Conservation (phyloP, 2,329 filamentous ascomycete species). For the Cladobotryum protrusum region DNA sequence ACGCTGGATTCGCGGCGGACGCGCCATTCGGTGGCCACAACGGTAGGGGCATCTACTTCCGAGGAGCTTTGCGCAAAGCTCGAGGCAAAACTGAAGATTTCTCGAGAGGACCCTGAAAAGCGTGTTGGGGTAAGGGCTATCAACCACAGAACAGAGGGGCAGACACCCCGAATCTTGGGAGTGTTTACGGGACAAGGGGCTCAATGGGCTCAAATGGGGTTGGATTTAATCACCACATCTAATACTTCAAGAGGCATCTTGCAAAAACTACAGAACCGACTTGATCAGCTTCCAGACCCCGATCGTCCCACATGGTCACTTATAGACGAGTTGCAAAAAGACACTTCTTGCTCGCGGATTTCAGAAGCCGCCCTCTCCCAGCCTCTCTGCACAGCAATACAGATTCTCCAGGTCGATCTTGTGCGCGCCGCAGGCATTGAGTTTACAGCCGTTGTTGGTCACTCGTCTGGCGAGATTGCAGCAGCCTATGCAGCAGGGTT, state of each 20-base stretch:
- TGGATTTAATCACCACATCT: not conserved
- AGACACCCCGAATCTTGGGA: not conserved
- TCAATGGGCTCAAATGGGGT: slow-evolving; percentile 5
- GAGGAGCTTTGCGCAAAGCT: not conserved
- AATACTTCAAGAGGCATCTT: not conserved
- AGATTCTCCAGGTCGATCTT: slow-evolving; percentile 23
- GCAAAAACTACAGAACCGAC: not conserved
- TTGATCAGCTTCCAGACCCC: not conserved
- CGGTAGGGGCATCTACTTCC: not conserved
- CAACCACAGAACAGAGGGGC: too few species aligned
- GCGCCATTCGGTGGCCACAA: not conserved
- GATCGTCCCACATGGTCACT: slow-evolving; percentile 4
- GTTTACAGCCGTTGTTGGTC: slow-evolving; percentile 35
- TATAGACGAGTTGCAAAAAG: slow-evolving; percentile 1
- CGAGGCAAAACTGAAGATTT: not conserved
- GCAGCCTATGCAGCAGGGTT: slow-evolving; percentile 44
- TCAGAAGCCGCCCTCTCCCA: slow-evolving; percentile 23
- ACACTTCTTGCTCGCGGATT: not conserved
- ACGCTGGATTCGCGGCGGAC: not conserved
- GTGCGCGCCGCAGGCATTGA: slow-evolving; percentile 23
- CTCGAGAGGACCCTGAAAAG: not conserved
- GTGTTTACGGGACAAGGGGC: slow-evolving; percentile 8
- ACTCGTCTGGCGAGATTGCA: slow-evolving; percentile 45
- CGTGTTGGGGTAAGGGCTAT: not conserved
- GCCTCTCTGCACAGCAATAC: slow-evolving; percentile 24